phyloP scores from a whole-genome alignment of 345 rosid species.

The Hevea brasiliensis region DNA sequence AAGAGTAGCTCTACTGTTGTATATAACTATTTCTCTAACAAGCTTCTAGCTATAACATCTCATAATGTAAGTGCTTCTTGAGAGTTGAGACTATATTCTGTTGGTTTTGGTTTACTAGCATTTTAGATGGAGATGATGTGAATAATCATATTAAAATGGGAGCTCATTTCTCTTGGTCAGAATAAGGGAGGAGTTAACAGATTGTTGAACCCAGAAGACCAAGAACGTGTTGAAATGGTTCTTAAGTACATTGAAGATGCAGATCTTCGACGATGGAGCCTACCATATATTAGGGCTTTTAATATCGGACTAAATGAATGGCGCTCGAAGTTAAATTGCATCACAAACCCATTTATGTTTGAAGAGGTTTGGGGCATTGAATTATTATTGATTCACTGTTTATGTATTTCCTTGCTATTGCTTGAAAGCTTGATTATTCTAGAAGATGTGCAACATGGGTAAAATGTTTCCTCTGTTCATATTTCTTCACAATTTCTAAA shows the following conservation, averaged over 20 bases:
- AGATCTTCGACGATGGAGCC: constrained; percentile 71
- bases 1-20: constrained; percentile 70
- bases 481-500: background rate
- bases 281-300: constrained; percentile 60
- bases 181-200: constrained; percentile 35
- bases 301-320: constrained; percentile 60
- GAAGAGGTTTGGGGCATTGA: constrained; percentile 50
- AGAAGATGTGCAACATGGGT: background rate
- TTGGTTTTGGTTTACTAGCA: background rate
- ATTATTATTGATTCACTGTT: background rate
- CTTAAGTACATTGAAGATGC: constrained; percentile 76
- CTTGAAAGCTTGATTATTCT: background rate
- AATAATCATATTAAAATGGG: background rate
- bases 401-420: background rate
- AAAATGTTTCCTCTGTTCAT: background rate
- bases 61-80: constrained; percentile 41
- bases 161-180: constrained; percentile 10
- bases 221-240: constrained; percentile 45
- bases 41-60: constrained; percentile 38
- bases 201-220: constrained; percentile 45
- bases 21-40: constrained; percentile 57
- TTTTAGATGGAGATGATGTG: background rate
- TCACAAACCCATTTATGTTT: constrained; percentile 66
- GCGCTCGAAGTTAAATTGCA: constrained; percentile 61
- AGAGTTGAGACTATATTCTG: background rate